phyloP scores from a whole-genome alignment of 306 rosid species.

The Mimosa pudica region DNA sequence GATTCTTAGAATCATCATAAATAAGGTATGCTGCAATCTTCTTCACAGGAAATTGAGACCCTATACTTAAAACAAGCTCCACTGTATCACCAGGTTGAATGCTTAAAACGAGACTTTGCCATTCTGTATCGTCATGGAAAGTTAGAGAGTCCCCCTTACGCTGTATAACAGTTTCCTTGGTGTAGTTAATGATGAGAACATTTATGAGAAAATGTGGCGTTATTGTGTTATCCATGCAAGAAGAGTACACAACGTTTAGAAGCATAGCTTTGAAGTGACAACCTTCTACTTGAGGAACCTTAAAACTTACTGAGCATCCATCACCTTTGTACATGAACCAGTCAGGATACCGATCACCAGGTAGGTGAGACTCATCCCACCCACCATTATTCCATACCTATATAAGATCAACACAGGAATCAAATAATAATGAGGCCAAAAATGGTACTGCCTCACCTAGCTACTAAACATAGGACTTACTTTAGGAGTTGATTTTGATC shows the following conservation, averaged over 20 bases:
- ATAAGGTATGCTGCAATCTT: not conserved
- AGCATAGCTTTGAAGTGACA: not conserved
- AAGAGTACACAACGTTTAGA: not conserved
- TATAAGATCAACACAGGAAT: not conserved
- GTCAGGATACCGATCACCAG: not conserved
- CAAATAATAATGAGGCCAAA: not conserved
- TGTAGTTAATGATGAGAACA: constrained; percentile 1
- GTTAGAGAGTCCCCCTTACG: not conserved
- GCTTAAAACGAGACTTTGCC: not conserved
- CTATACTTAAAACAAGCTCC: not conserved
- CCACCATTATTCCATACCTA: not conserved
- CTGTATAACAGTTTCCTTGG: not conserved
- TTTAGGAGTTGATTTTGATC: no score
- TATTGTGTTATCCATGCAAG: not conserved
- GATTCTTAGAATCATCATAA: not conserved
- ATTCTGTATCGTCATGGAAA: not conserved
- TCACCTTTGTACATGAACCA: not conserved
- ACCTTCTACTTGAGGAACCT: not conserved
- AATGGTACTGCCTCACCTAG: not conserved
- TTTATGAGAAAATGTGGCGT: not conserved
- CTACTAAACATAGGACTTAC: no score
- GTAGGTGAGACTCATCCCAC: not conserved
- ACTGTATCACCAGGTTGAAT: not conserved
- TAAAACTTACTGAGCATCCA: not conserved
- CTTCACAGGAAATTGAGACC: not conserved